Conservation (phyloP, 331 rosid genomes). For the Quercus phellos region DNA sequence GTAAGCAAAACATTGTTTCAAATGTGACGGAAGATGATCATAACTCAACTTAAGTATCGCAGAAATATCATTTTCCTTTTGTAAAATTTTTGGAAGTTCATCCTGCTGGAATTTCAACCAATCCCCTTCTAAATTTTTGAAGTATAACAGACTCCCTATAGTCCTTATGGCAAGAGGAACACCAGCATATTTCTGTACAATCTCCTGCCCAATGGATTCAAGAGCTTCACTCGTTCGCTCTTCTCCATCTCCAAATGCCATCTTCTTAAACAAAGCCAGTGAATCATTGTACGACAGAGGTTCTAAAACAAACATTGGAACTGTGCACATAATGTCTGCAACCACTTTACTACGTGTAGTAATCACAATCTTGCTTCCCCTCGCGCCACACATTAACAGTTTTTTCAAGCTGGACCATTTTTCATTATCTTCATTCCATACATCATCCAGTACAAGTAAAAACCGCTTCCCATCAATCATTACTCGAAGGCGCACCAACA, state of each 20-base stretch:
- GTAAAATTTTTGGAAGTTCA: not conserved
- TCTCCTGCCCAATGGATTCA: not conserved
- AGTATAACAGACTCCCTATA: not conserved
- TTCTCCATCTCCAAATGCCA: constrained; percentile 6
- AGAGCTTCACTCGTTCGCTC: not conserved
- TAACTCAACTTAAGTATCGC: too few species aligned
- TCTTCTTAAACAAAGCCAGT: constrained; percentile 8
- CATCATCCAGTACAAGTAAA: constrained; percentile 14
- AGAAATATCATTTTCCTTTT: too few species aligned
- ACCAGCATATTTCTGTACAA: constrained; percentile 12
- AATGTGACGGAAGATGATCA: too few species aligned
- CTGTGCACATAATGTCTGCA: not conserved
- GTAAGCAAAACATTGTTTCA: too few species aligned
- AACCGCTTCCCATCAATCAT: not conserved
- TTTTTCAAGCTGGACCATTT: not conserved
- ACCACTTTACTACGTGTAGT: constrained; percentile 6
- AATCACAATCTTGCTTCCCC: not conserved
- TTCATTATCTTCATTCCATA: not conserved
- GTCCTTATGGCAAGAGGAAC: not conserved
- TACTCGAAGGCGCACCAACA: not conserved
- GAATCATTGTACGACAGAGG: not conserved
- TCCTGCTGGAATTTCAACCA: not conserved
- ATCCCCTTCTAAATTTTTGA: too few species aligned
- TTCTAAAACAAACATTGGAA: not conserved
- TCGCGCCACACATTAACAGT: constrained; percentile 11